These are phyloP conservation scores for Suillus subalutaceus DNA, from an alignment of 768 basidiomycete genomes.

Conservation along the genomic window DNA sequence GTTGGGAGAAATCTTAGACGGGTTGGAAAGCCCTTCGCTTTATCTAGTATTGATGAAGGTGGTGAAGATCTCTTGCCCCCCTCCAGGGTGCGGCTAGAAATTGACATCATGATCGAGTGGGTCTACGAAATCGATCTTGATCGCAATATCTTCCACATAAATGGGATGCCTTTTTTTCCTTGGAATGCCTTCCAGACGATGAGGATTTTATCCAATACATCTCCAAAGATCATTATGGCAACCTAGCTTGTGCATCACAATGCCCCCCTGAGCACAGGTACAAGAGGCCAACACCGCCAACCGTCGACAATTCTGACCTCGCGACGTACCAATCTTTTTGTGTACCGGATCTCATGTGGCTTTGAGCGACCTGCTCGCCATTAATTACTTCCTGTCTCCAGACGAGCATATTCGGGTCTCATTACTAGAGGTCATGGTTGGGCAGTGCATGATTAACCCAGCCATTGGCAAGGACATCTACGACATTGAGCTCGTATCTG, in stretches of 20 bases:
- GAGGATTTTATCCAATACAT: neutral
- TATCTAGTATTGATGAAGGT: neutral
- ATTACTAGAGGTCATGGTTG: neutral
- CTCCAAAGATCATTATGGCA: neutral
- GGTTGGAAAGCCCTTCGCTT: neutral
- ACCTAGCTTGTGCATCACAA: neutral
- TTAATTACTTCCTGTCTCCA: neutral
- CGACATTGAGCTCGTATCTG: neutral
- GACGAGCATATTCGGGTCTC: neutral
- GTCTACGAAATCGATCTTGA: neutral
- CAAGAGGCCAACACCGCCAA: neutral
- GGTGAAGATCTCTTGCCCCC: neutral
- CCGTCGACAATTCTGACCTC: neutral
- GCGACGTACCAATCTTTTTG: neutral
- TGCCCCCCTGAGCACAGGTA: constrained; percentile 1
- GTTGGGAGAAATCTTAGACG: neutral
- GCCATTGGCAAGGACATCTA: neutral
- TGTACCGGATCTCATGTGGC: neutral
- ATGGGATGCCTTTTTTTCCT: neutral
- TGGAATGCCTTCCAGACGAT: neutral
- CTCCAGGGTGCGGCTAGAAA: neutral
- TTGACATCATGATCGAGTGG: neutral
- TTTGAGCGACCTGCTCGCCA: neutral
- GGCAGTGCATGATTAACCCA: neutral
- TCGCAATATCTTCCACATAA: neutral